Conservation (phyloP, 2,329 filamentous ascomycete genomes). For the Ceratocystis lukuohia region DNA sequence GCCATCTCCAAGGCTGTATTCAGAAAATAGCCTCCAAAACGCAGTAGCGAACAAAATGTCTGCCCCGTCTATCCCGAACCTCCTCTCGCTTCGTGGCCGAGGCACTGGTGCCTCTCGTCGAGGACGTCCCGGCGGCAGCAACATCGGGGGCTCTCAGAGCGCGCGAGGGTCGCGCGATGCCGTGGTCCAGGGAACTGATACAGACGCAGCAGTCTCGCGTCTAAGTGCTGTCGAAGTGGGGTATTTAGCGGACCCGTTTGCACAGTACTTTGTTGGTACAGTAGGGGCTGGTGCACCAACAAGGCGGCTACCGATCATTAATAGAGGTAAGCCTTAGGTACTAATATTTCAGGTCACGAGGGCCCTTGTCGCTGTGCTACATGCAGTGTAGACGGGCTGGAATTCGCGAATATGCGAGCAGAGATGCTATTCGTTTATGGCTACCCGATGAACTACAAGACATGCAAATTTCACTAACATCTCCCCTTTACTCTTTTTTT, state of each 20-base stretch:
- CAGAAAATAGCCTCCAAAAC: too few relatives aligned
- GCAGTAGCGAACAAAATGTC: conserved; percentile 39
- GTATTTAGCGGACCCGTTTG: conserved; percentile 74
- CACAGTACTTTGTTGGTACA: conserved; percentile 47
- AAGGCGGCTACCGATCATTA: conserved; percentile 78
- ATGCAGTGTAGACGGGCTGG: neutral
- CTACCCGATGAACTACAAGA: neutral
- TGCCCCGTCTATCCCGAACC: conserved; percentile 63
- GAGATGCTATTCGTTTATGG: neutral
- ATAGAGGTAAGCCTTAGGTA: conserved; percentile 51
- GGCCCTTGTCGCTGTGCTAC: neutral
- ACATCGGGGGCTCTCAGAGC: conserved; percentile 25
- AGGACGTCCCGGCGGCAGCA: conserved; percentile 34
- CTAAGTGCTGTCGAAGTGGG: conserved; percentile 76
- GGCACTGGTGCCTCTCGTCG: conserved; percentile 20
- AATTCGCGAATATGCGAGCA: too few relatives aligned
- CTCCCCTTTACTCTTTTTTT: neutral
- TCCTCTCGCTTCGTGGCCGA: conserved; percentile 43
- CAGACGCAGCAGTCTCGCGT: conserved; percentile 77
- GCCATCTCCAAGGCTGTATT: too few relatives aligned
- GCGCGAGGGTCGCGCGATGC: conserved; percentile 45
- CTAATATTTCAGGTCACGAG: neutral
- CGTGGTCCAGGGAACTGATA: conserved; percentile 77
- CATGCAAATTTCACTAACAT: neutral
- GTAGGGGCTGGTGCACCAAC: conserved; percentile 32